Evolutionary conservation across 2,329 filamentous ascomycete genomes (phyloP).

Genomic region (Epichloe coenophiala): DNA sequence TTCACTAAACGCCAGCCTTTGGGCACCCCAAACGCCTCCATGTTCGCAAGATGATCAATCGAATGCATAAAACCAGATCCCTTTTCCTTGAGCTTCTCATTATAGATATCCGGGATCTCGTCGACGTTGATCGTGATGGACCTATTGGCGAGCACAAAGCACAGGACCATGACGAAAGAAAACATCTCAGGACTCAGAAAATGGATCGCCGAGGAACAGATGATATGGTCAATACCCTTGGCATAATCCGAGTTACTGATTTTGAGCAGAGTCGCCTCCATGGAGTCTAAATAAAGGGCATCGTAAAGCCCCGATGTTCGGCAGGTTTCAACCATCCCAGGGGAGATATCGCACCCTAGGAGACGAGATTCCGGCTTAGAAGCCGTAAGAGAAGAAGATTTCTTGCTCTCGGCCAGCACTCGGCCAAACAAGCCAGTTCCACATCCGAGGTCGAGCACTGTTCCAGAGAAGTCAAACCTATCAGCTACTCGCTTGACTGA

Average conservation of each 20-base stretch:
- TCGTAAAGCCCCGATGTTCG: not conserved
- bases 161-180: not conserved
- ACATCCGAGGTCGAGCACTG: not conserved
- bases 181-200: not conserved
- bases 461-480: not conserved
- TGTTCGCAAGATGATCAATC: not conserved
- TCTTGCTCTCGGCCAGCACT: not conserved
- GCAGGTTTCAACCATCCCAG: not conserved
- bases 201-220: not conserved
- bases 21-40: not conserved
- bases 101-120: not conserved
- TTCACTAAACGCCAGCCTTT: not conserved
- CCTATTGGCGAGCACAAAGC: not conserved
- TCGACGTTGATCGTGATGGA: slow-evolving; percentile 2
- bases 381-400: not conserved
- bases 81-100: not conserved
- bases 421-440: not conserved
- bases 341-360: not conserved
- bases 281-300: not conserved
- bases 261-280: not conserved
- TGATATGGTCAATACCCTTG: not conserved
- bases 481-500: not conserved
- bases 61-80: not conserved
- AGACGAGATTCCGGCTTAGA: not conserved
- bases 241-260: not conserved